These are phyloP conservation scores for Aspergillus flavus DNA, from an alignment of 2,329 filamentous ascomycete species.

Conservation along the genomic window DNA sequence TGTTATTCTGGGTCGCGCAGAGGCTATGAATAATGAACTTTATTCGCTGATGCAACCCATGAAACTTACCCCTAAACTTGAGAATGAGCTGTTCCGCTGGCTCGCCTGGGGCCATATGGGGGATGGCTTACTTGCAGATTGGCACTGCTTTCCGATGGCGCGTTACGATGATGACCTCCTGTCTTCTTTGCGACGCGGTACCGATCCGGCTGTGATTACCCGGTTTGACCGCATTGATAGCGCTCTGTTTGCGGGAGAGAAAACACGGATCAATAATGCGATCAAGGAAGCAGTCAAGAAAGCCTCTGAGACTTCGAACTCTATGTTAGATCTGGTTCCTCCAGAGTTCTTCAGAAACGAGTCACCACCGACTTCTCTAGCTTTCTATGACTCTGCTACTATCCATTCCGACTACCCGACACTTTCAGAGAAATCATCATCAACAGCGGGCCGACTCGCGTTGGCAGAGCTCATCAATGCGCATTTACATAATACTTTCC, in stretches of 20 bases:
- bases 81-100: slow-evolving; percentile 78
- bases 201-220: slow-evolving; percentile 70
- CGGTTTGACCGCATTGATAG: slow-evolving; percentile 72
- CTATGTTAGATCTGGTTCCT: slow-evolving; percentile 64
- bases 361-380: slow-evolving; percentile 68
- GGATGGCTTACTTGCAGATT: slow-evolving; percentile 76
- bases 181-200: slow-evolving; percentile 71
- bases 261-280: slow-evolving; percentile 63
- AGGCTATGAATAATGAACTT: slow-evolving; percentile 80
- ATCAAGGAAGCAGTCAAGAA: slow-evolving; percentile 64
- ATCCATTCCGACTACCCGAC: slow-evolving; percentile 68
- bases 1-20: slow-evolving; percentile 74
- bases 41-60: slow-evolving; percentile 69
- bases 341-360: slow-evolving; percentile 67
- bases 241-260: slow-evolving; percentile 73
- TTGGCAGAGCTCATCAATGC: slow-evolving; percentile 78
- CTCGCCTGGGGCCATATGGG: slow-evolving; percentile 92
- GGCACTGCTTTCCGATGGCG: slow-evolving; percentile 83
- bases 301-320: slow-evolving; percentile 59
- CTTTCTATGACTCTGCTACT: slow-evolving; percentile 70
- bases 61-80: slow-evolving; percentile 62
- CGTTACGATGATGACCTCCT: slow-evolving; percentile 72
- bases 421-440: slow-evolving; percentile 63
- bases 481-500: slow-evolving; percentile 84
- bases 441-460: slow-evolving; percentile 62